These are phyloP conservation scores for Colletotrichum paranaense DNA, from an alignment of 2,329 filamentous ascomycete species.

Conservation along the genomic window DNA sequence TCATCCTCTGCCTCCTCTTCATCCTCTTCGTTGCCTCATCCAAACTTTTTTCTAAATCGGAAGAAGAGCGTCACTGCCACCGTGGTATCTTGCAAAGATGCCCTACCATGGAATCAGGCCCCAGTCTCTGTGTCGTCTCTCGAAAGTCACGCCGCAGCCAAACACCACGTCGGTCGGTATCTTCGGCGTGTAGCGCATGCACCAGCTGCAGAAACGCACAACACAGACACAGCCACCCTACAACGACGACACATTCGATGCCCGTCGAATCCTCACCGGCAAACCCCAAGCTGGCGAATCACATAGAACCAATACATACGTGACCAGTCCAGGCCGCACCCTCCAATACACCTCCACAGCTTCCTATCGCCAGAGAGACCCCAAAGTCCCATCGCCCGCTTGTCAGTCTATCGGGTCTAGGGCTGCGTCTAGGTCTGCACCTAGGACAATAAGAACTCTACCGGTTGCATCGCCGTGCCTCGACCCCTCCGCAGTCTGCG, in stretches of 20 bases:
- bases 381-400: not conserved
- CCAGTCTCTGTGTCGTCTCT: not conserved
- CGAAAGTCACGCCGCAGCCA: constrained; percentile 1
- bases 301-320: not conserved
- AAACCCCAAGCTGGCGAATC: constrained; percentile 19
- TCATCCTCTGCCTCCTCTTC: not conserved
- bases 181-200: constrained; percentile 11
- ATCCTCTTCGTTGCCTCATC: not conserved
- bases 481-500: constrained; percentile 14
- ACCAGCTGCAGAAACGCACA: constrained; percentile 15
- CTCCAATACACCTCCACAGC: constrained; percentile 6
- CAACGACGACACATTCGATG: constrained; percentile 8
- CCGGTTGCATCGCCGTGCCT: constrained; percentile 21
- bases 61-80: not conserved
- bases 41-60: not conserved
- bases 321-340: constrained; percentile 11
- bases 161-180: not conserved
- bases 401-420: constrained; percentile 14
- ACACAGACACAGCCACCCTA: constrained; percentile 11
- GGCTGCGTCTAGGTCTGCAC: not conserved
- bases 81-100: not conserved
- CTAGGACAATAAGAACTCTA: not conserved
- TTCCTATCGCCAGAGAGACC: not conserved
- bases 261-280: constrained; percentile 12
- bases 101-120: not conserved